Percentiles rank a stretch among this genome's conserved stretches.
phyloP scores from a whole-genome alignment of 1,284 basidiomycete genomes.

The Amylostereum chailletii region DNA sequence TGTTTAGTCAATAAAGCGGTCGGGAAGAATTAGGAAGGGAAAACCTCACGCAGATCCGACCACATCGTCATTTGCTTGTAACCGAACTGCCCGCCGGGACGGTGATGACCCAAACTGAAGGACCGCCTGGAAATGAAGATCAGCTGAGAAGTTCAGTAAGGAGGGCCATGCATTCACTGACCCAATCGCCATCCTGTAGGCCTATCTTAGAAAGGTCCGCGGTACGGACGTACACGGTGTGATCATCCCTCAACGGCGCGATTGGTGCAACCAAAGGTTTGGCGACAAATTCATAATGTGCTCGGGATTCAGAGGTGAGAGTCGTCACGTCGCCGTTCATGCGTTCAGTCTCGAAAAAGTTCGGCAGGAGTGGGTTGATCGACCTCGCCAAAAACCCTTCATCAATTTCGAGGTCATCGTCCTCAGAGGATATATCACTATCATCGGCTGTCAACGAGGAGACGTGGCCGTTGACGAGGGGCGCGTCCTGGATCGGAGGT shows the following conservation, averaged over 20 bases:
- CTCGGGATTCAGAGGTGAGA: conserved; percentile 7
- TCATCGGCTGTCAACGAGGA: conserved; percentile 4
- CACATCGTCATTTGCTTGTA: conserved; percentile 43
- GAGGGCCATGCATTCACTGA: conserved; percentile 25
- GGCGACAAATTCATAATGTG: conserved; percentile 6
- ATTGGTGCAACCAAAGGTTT: conserved; percentile 1
- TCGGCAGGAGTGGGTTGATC: conserved; percentile 18
- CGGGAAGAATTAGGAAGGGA: conserved; percentile 1
- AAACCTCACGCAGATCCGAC: conserved; percentile 23
- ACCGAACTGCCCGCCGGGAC: conserved; percentile 39
- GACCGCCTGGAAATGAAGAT: conserved; percentile 4
- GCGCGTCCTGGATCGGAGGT: conserved; percentile 22
- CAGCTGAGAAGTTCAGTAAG: not conserved
- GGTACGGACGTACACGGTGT: conserved; percentile 48
- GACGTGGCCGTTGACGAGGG: conserved; percentile 4
- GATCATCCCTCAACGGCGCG: conserved; percentile 27
- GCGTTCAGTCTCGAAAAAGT: not conserved
- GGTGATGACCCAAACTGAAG: conserved; percentile 5
- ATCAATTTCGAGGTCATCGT: conserved; percentile 37
- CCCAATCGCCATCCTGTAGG: conserved; percentile 85
- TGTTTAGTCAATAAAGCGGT: not conserved
- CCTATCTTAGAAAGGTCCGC: conserved; percentile 67
- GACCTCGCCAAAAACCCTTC: conserved; percentile 62
- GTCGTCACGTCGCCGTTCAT: conserved; percentile 11
- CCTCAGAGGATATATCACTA: conserved; percentile 16